Base-by-base conservation (phyloP, 1,284 basidiomycete species). In the Wolfiporia cocos region DNA sequence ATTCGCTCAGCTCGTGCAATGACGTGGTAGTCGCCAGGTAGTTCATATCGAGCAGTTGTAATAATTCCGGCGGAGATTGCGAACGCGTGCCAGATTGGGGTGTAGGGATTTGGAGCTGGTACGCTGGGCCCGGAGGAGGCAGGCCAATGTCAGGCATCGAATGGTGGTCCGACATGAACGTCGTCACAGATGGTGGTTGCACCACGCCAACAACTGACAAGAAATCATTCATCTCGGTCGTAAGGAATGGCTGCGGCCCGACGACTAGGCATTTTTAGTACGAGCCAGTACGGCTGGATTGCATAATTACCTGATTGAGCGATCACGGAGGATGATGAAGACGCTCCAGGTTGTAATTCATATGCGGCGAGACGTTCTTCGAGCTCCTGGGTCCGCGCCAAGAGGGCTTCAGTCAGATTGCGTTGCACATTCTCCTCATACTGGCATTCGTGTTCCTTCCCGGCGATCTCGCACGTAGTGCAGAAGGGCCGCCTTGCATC, bases 401-500 rank as follows among this genome's bases (percentile, higher is more conserved):
- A 37, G 9, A 60, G 47, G 1, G 49, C 52, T 20, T 53, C 49
- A 0, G 53, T 52, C 17, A 57, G 28, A 20, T 42, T 50, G 4
- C 51, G 49, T 17, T 55, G 50, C 3, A 49, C 39, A 23, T 50
- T 53, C 12, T 60, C 58, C 31, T 57, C 55, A 41, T 58, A 61
- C 11, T 45, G 35, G 45, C 58, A 61, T 9, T 55, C 53, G 10
- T 48, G 39, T 36, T 56, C 51, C 37, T 57, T 58, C n/a, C 57
- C 58, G 2, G 58, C 57, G 9, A 53, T 41, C 23, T 54, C 46
- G 48, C 58, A 61, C 0, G 57, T 61, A 5, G 53, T 49, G 32
- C 58, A 61, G 30, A 37, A 52, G 1, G 58, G 58, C 11, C 56
- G 49, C 9, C 43, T 47, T 2, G 58, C 58, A 23, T 61, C 57